phyloP scores from a whole-genome alignment of 352 stramenopile genomes.

The Globisporangium nagaii region DNA sequence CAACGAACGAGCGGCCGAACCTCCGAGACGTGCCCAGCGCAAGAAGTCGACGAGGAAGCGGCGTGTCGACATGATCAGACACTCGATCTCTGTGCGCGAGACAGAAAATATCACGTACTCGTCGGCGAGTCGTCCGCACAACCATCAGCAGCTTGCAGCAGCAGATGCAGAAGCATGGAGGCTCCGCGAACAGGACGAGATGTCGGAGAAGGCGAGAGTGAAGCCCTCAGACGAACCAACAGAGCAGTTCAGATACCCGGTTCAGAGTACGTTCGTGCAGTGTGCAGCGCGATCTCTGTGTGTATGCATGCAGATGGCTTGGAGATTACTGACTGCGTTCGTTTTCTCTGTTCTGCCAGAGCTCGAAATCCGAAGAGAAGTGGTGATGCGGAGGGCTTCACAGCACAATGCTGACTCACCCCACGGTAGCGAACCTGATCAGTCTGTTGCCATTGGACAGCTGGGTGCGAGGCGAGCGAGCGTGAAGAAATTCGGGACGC shows the following conservation, averaged over 20 bases:
- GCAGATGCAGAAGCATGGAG: background rate
- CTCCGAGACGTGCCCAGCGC: background rate
- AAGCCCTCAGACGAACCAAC: background rate
- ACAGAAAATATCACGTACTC: conserved; percentile 6
- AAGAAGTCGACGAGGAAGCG: conserved; percentile 3
- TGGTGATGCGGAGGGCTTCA: conserved; percentile 11
- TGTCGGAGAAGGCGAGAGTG: background rate
- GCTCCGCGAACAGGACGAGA: background rate
- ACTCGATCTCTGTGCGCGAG: conserved; percentile 4
- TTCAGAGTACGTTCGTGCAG: conserved; percentile 7
- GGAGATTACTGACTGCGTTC: background rate
- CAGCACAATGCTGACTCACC: background rate
- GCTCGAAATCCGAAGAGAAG: conserved; percentile 10
- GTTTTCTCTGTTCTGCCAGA: conserved; percentile 1
- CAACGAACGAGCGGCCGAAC: background rate
- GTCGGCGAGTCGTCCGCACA: background rate
- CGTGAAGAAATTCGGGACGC: conserved; percentile 6
- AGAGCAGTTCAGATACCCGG: conserved; percentile 6
- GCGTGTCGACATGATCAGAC: conserved; percentile 8
- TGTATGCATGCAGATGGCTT: background rate
- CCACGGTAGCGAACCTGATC: background rate
- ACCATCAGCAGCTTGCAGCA: background rate
- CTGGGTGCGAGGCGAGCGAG: background rate
- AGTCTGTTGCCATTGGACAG: background rate
- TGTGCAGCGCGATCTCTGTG: background rate